Evolutionary conservation across 2,329 filamentous ascomycete genomes (phyloP).

Genomic region (Teratosphaeria epicoccoides): DNA sequence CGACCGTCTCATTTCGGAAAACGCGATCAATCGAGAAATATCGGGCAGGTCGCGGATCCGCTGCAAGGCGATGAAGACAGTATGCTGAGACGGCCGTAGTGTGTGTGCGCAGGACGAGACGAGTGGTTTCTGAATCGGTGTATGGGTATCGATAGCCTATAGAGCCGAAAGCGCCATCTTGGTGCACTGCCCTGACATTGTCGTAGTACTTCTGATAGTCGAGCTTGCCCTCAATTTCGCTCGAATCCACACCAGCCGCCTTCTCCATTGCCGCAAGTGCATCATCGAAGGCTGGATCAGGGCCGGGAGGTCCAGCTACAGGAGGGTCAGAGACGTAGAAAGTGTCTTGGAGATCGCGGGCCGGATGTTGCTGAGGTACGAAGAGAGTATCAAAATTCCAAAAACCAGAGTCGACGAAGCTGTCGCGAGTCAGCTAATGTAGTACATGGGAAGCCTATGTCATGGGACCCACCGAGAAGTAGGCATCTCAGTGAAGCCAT

Average conservation of each 20-base stretch:
- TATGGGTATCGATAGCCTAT: slow-evolving; percentile 95
- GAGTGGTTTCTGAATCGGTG: slow-evolving; percentile 74
- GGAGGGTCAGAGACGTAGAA: slow-evolving; percentile 94
- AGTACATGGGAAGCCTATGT: slow-evolving; percentile 37
- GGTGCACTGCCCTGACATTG: slow-evolving; percentile 75
- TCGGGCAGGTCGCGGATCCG: slow-evolving; percentile 72
- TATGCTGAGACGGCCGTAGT: slow-evolving; percentile 87
- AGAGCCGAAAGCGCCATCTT: slow-evolving; percentile 84
- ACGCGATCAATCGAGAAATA: slow-evolving; percentile 99
- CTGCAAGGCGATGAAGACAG: slow-evolving; percentile 81
- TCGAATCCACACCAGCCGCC: slow-evolving; percentile 24
- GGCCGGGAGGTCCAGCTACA: slow-evolving; percentile 55
- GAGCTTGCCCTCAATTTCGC: slow-evolving; percentile 36
- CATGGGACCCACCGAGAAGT: slow-evolving; percentile 53
- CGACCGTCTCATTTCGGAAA: slow-evolving; percentile 95
- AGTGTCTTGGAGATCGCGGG: slow-evolving; percentile 92
- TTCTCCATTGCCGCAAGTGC: slow-evolving; percentile 40
- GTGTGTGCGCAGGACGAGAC: slow-evolving; percentile 86
- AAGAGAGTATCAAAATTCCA: slow-evolving; percentile 98
- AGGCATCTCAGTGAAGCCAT: slow-evolving; percentile 98
- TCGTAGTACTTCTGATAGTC: slow-evolving; percentile 83
- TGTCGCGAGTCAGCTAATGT: slow-evolving; percentile 15
- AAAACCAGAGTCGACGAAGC: slow-evolving; percentile 90
- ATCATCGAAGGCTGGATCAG: slow-evolving; percentile 41
- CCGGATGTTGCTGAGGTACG: slow-evolving; percentile 94